A percentile compares a stretch with the other conserved stretches of the same genome.
These are phyloP conservation scores for Exophiala spinifera DNA, from an alignment of 2,329 filamentous ascomycete species.

Conservation along the genomic window DNA sequence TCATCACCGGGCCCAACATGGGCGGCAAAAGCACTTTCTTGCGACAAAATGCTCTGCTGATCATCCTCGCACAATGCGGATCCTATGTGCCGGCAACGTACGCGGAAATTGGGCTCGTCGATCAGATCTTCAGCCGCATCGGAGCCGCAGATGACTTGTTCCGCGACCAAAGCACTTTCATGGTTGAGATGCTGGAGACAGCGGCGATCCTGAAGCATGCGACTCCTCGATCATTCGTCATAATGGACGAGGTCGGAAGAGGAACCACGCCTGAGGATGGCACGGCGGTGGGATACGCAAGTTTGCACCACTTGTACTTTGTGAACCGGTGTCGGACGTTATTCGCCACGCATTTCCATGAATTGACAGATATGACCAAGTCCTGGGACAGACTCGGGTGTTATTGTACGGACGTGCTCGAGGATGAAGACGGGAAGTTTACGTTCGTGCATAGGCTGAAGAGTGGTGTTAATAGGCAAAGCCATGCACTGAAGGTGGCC, in stretches of 20 bases:
- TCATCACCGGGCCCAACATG: slow-evolving; percentile 90
- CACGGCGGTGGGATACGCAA: slow-evolving; percentile 83
- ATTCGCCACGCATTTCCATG: slow-evolving; percentile 95
- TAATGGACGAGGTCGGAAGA: slow-evolving; percentile 97
- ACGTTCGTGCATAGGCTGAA: slow-evolving; percentile 81
- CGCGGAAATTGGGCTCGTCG: slow-evolving; percentile 85
- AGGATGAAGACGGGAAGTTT: slow-evolving; percentile 67
- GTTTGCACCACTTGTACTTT: slow-evolving; percentile 75
- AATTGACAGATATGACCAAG: slow-evolving; percentile 70
- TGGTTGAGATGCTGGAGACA: slow-evolving; percentile 99
- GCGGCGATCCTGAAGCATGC: slow-evolving; percentile 83
- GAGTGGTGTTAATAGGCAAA: slow-evolving; percentile 77
- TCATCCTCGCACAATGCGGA: slow-evolving; percentile 86
- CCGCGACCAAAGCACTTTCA: slow-evolving; percentile 92
- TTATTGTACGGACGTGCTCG: slow-evolving; percentile 87
- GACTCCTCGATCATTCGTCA: slow-evolving; percentile 80
- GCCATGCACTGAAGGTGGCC: slow-evolving; percentile 94
- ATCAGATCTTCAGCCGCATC: slow-evolving; percentile 90
- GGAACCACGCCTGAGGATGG: slow-evolving; percentile 94
- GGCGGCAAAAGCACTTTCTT: slow-evolving; percentile 95
- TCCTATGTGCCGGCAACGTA: slow-evolving; percentile 88
- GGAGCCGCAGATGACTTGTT: slow-evolving; percentile 95
- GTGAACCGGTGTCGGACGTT: slow-evolving; percentile 75
- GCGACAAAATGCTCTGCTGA: slow-evolving; percentile 91
- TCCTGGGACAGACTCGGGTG: slow-evolving; percentile 60